Evolutionary conservation across 108 stramenopile genomes (phyloP), one percentile per base, ranked within the genome.

Genomic region (Pseudonitzschia multistriata): DNA sequence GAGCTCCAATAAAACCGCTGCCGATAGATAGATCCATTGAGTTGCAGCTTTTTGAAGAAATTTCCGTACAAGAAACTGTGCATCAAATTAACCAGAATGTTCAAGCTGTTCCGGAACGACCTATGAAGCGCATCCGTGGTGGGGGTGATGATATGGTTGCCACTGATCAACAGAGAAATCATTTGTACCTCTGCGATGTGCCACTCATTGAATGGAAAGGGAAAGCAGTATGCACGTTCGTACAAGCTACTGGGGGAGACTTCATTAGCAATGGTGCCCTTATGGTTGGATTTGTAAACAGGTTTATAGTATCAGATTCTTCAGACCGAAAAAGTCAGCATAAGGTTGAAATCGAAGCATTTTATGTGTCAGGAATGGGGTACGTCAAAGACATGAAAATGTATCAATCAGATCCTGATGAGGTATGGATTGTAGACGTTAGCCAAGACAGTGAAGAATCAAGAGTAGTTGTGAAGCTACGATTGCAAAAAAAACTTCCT

Each of bases 1-100:
- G 49, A 21, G 35, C 11, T 15, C 75, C 75, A 13, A 55, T 59
- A 22, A 34, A 31, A 29, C 25, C 50, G 4, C 68, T 76, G 33
- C 75, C 75, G 3, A 59, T 76, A 13, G 75, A 76, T 48, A 62
- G 68, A 25, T 3, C 21, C 10, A 61, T 67, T 31, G 73, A 74
- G 54, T 35, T 35, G 3, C n/a, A 8, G 21, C 21, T 64, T 2
- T 28, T n/a, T n/a, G n/a, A n/a, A n/a, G n/a, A n/a, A n/a, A n/a
- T n/a, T 45, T 17, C 11, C 8, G 1, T 13, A 45, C 3, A 3
- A 45, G 42, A 45, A 3, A 45, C 5, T 8, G 22, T 25, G 52
- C 19, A 0, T 0, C 21, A 25, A 53, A 42, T 42, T 7, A 42
- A 42, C 13, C 40, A 24, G 2, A 22, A 52, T 5, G 50, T n/a